A percentile compares a stretch with the other conserved stretches of the same genome.
phyloP scores from a whole-genome alignment of 768 basidiomycete genomes.

The Psilocybe sp. region DNA sequence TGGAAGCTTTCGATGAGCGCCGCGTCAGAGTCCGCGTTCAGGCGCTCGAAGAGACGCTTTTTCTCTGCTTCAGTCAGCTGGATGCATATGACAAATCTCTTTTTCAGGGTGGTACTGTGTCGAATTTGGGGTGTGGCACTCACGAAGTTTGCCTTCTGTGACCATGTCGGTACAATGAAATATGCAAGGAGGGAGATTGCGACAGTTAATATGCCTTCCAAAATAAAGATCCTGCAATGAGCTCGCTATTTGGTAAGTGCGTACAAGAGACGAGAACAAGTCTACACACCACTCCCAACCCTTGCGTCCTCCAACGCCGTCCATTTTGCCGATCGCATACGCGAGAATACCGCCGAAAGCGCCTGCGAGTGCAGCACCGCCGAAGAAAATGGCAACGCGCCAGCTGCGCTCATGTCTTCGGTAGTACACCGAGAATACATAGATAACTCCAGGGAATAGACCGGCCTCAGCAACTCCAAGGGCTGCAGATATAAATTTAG shows the following conservation, averaged over 20 bases:
- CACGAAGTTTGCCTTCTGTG: conserved; percentile 55
- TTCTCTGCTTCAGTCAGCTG: conserved; percentile 56
- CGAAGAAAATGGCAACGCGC: conserved; percentile 62
- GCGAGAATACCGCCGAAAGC: conserved; percentile 66
- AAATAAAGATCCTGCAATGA: conserved; percentile 55
- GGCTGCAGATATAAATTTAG: conserved; percentile 28
- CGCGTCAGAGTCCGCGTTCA: conserved; percentile 53
- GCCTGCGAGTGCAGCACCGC: conserved; percentile 59
- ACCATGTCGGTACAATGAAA: conserved; percentile 58
- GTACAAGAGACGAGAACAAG: neutral
- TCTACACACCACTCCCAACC: conserved; percentile 56
- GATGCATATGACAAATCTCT: conserved; percentile 22
- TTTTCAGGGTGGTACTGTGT: neutral
- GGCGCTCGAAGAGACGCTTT: conserved; percentile 42
- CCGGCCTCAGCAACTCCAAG: conserved; percentile 61
- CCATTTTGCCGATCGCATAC: conserved; percentile 57
- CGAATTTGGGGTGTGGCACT: conserved; percentile 12
- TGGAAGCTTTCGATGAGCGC: conserved; percentile 50
- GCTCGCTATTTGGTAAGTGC: neutral
- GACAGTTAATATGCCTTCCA: conserved; percentile 53
- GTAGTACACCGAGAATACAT: conserved; percentile 60
- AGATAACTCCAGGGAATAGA: conserved; percentile 55
- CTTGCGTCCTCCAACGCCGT: conserved; percentile 53
- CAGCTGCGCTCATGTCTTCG: conserved; percentile 56
- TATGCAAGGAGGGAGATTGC: conserved; percentile 45